phyloP scores from a whole-genome alignment of 345 rosid genomes.

The Eucalyptus pumila region DNA sequence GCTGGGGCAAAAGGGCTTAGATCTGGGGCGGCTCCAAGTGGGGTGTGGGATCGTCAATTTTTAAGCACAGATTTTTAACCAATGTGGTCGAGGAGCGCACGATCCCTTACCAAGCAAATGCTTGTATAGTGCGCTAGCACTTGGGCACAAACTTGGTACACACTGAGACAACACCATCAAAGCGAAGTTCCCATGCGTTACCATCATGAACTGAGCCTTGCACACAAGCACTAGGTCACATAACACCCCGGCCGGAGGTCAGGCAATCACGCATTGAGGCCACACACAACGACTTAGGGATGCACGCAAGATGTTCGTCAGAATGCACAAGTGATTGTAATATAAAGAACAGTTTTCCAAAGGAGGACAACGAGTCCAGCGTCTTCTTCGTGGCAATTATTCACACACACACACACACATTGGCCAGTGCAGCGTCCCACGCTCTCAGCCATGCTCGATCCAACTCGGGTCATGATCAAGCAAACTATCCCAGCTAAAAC shows the following conservation, averaged over 20 bases:
- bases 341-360: neutral
- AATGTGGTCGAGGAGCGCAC: neutral
- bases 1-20: neutral
- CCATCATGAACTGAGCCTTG: neutral
- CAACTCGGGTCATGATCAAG: neutral
- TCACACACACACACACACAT: neutral
- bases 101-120: neutral
- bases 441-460: neutral
- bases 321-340: neutral
- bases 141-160: neutral
- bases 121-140: neutral
- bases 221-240: neutral
- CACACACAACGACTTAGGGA: neutral
- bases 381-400: neutral
- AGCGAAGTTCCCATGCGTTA: neutral
- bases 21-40: neutral
- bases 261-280: neutral
- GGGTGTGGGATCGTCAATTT: neutral
- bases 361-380: neutral
- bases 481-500: neutral
- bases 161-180: neutral
- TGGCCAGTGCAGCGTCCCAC: neutral
- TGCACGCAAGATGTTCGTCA: neutral
- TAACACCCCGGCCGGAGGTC: accelerated
- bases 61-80: neutral